Percentiles rank a stretch among this genome's conserved stretches.
phyloP scores from a whole-genome alignment of 164 flowering plant species.

The Berberis vulgaris region DNA sequence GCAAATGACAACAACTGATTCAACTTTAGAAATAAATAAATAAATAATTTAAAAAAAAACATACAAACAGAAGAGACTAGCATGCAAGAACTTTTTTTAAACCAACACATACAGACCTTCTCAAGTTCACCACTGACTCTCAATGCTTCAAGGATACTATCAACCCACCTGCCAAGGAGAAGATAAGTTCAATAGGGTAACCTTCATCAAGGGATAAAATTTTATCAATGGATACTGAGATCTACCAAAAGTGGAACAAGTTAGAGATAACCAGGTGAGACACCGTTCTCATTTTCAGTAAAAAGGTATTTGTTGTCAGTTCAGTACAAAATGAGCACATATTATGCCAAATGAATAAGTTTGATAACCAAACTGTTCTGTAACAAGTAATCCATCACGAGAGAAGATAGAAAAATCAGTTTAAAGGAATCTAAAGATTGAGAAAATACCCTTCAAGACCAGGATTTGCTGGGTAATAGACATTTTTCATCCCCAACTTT shows the following conservation, averaged over 20 bases:
- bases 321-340: too few relatives aligned
- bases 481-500: conserved; percentile 55
- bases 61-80: neutral
- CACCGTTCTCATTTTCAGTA: too few relatives aligned
- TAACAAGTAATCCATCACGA: too few relatives aligned
- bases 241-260: too few relatives aligned
- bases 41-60: neutral
- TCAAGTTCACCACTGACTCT: conserved; percentile 32
- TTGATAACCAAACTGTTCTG: too few relatives aligned
- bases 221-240: too few relatives aligned
- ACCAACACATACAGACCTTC: conserved; percentile 17
- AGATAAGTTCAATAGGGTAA: neutral
- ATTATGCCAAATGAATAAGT: too few relatives aligned
- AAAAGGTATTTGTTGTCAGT: too few relatives aligned
- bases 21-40: neutral
- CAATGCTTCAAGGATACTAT: conserved; percentile 72
- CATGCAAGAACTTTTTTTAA: neutral
- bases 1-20: neutral
- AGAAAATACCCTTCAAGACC: conserved; percentile 80
- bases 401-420: neutral
- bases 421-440: neutral
- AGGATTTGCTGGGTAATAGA: conserved; percentile 69
- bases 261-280: too few relatives aligned
- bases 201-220: neutral
- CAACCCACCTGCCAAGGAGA: conserved; percentile 60